Evolutionary conservation across 768 basidiomycete genomes (phyloP).

Genomic region (Cystofilobasidium capitatum): DNA sequence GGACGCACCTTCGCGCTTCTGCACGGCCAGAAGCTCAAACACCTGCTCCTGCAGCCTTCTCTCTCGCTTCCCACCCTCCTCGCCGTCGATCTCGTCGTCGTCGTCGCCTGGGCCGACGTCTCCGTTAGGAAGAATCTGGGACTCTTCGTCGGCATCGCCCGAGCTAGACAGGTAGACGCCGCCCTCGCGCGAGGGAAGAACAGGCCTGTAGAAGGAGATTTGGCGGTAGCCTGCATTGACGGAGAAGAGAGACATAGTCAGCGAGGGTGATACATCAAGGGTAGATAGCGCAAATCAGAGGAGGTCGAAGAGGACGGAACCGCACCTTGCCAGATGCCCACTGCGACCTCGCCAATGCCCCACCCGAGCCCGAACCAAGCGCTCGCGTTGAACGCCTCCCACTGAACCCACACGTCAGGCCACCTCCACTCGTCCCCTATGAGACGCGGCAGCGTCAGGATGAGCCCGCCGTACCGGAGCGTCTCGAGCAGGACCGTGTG

Average conservation of each 20-base stretch:
- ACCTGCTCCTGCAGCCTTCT: conserved; percentile 17
- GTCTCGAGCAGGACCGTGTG: conserved; percentile 15
- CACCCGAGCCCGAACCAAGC: conserved; percentile 24
- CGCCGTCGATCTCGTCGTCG: conserved; percentile 5
- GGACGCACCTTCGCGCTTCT: conserved; percentile 21
- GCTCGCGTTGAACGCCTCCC: conserved; percentile 1
- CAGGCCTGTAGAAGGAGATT: background rate
- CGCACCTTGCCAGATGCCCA: conserved; percentile 25
- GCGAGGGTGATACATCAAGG: background rate
- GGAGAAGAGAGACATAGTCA: background rate
- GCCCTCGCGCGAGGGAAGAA: background rate
- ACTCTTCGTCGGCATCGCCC: background rate
- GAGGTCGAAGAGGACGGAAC: background rate
- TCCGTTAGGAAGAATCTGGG: background rate
- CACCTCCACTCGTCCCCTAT: background rate
- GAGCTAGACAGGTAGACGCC: background rate
- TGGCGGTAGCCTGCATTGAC: background rate
- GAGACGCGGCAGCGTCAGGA: conserved; percentile 8
- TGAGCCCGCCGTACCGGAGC: background rate
- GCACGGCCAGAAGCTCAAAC: conserved; percentile 16
- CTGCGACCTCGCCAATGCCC: conserved; percentile 18
- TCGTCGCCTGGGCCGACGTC: background rate
- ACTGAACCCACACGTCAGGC: conserved; percentile 22
- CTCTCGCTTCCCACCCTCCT: background rate
- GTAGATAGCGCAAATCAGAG: too few relatives aligned